These are phyloP conservation scores for Pseudophaeomoniella oleicola DNA, from an alignment of 2,329 filamentous ascomycete species.

Conservation along the genomic window DNA sequence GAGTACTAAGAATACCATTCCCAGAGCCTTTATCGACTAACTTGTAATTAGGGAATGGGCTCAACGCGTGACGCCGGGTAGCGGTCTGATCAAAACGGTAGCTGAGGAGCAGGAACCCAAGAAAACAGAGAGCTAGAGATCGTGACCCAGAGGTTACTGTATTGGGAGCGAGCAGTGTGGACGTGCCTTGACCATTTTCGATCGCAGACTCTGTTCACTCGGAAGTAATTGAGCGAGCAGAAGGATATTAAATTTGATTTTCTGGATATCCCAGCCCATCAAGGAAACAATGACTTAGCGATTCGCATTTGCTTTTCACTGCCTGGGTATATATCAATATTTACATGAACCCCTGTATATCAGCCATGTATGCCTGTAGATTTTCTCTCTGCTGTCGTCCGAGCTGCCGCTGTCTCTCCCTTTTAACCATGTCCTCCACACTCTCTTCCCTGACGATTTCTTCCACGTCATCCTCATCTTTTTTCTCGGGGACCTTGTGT, in stretches of 20 bases:
- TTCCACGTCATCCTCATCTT: slow-evolving; percentile 2
- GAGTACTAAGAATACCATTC: slow-evolving; percentile 32
- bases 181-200: too few species aligned
- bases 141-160: too few species aligned
- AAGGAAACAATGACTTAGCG: too few species aligned
- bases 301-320: too few species aligned
- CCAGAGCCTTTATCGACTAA: slow-evolving; percentile 5
- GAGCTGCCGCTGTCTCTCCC: background rate
- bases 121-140: too few species aligned
- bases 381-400: background rate
- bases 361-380: slow-evolving; percentile 2
- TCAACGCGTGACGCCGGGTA: slow-evolving; percentile 29
- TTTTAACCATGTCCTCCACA: slow-evolving; percentile 1
- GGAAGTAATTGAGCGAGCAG: too few species aligned
- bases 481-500: background rate
- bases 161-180: too few species aligned
- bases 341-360: background rate
- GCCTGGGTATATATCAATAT: too few species aligned
- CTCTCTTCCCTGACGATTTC: slow-evolving; percentile 1
- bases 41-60: slow-evolving; percentile 32
- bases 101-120: too few species aligned
- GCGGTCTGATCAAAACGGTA: slow-evolving; percentile 34
- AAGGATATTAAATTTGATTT: background rate
- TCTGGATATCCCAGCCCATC: too few species aligned
- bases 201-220: too few species aligned